Conservation (phyloP, 805 yeast genomes). For the Spathaspora passalidarum region DNA sequence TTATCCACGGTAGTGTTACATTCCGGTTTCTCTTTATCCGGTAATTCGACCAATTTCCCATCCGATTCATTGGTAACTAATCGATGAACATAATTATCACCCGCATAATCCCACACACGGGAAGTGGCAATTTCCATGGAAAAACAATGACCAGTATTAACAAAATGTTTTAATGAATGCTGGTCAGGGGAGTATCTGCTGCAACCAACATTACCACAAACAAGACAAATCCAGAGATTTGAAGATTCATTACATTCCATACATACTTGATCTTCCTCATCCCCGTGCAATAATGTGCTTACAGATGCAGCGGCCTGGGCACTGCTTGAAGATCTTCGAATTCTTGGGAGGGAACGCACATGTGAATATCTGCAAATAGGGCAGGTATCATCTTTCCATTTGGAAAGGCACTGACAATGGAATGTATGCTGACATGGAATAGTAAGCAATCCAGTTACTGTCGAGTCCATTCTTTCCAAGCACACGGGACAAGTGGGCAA, state of each 20-base stretch:
- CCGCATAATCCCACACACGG: conserved; percentile 93
- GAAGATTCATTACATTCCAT: conserved; percentile 53
- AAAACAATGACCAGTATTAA: conserved; percentile 77
- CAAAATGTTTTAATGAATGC: conserved; percentile 83
- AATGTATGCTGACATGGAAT: conserved; percentile 92
- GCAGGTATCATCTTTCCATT: conserved; percentile 88
- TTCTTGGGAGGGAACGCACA: conserved; percentile 31
- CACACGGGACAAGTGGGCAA: conserved; percentile 94
- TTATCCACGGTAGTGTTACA: conserved; percentile 18
- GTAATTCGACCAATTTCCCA: conserved; percentile 83
- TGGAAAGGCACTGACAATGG: conserved; percentile 82
- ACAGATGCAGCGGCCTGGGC: conserved; percentile 20
- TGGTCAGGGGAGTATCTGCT: conserved; percentile 77
- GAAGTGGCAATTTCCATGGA: conserved; percentile 85
- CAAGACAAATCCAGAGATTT: conserved; percentile 83
- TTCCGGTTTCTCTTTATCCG: conserved; percentile 26
- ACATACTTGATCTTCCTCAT: conserved; percentile 35
- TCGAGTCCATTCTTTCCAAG: conserved; percentile 80
- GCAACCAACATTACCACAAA: conserved; percentile 92
- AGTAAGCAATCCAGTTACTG: conserved; percentile 75
- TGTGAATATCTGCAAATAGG: conserved; percentile 86
- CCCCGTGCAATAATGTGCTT: neutral
- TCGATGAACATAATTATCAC: conserved; percentile 86
- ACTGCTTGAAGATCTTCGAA: conserved; percentile 30
- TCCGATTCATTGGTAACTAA: conserved; percentile 80